Evolutionary conservation across 768 basidiomycete species (phyloP).

Genomic region (Hortiboletus campestris): DNA sequence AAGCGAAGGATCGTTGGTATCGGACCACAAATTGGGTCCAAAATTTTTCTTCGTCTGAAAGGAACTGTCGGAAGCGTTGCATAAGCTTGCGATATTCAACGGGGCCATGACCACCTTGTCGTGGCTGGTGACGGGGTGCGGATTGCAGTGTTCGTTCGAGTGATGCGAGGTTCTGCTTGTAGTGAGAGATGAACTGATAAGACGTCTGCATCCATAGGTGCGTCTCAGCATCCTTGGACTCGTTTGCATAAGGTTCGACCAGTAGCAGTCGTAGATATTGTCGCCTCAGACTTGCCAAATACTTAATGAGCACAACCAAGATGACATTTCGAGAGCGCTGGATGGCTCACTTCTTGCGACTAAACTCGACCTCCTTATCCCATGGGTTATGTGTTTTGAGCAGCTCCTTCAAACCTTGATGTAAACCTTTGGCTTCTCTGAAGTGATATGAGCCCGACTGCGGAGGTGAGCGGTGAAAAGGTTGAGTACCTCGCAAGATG

Average conservation of each 20-base stretch:
- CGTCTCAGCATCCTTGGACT: slow-evolving; percentile 77
- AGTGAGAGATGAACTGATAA: slow-evolving; percentile 77
- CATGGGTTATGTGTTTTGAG: slow-evolving; percentile 76
- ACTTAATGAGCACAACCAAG: slow-evolving; percentile 6
- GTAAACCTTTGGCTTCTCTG: slow-evolving; percentile 79
- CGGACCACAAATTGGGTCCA: slow-evolving; percentile 81
- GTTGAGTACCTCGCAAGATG: slow-evolving; percentile 35
- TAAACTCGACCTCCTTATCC: slow-evolving; percentile 83
- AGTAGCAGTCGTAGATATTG: slow-evolving; percentile 70
- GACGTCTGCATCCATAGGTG: slow-evolving; percentile 94
- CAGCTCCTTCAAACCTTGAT: slow-evolving; percentile 71
- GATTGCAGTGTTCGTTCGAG: slow-evolving; percentile 60
- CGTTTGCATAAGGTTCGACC: slow-evolving; percentile 63
- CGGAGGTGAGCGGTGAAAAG: background rate
- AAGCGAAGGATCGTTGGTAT: slow-evolving; percentile 65
- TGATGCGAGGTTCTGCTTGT: slow-evolving; percentile 70
- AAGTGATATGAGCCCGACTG: slow-evolving; percentile 6
- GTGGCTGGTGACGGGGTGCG: slow-evolving; percentile 36
- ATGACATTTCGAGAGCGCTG: slow-evolving; percentile 2
- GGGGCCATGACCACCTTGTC: slow-evolving; percentile 48
- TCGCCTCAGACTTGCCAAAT: slow-evolving; percentile 55
- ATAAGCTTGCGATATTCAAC: slow-evolving; percentile 86
- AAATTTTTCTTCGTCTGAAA: slow-evolving; percentile 88
- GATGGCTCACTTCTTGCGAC: slow-evolving; percentile 73
- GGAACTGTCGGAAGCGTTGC: slow-evolving; percentile 86